Conservation (phyloP, 495 filamentous ascomycete genomes). For the Aspergillus coremiiformis region DNA sequence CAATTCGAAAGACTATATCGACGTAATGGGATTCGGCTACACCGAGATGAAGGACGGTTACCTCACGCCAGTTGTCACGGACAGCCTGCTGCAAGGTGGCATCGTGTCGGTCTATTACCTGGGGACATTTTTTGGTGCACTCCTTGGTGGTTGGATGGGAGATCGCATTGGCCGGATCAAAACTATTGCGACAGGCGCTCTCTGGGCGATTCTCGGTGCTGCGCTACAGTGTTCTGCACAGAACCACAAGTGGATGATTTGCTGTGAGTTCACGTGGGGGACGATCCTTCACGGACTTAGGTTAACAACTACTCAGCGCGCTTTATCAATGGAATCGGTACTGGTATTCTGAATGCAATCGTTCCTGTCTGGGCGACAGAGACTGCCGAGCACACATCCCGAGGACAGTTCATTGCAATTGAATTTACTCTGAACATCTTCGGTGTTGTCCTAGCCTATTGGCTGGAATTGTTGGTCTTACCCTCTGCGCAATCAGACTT, state of each 20-base stretch:
- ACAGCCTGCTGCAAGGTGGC: constrained; percentile 59
- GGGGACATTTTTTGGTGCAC: constrained; percentile 54
- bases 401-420: constrained; percentile 64
- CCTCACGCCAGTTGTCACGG: constrained; percentile 46
- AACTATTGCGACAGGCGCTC: constrained; percentile 49
- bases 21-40: constrained; percentile 60
- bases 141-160: constrained; percentile 54
- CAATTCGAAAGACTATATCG: constrained; percentile 55
- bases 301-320: constrained; percentile 38
- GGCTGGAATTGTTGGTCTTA: constrained; percentile 56
- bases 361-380: constrained; percentile 68
- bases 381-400: constrained; percentile 58
- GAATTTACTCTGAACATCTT: constrained; percentile 71
- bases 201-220: constrained; percentile 53
- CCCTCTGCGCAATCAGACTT: not conserved
- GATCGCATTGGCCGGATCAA: constrained; percentile 56
- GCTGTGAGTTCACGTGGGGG: constrained; percentile 32
- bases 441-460: constrained; percentile 65
- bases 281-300: not conserved
- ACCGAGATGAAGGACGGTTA: constrained; percentile 40
- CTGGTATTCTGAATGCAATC: constrained; percentile 64
- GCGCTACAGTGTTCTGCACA: constrained; percentile 54
- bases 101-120: constrained; percentile 66
- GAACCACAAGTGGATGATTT: constrained; percentile 66
- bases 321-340: constrained; percentile 61